Base-by-base conservation (phyloP, 352 stramenopile genomes). In the Globisporangium emineosum region DNA sequence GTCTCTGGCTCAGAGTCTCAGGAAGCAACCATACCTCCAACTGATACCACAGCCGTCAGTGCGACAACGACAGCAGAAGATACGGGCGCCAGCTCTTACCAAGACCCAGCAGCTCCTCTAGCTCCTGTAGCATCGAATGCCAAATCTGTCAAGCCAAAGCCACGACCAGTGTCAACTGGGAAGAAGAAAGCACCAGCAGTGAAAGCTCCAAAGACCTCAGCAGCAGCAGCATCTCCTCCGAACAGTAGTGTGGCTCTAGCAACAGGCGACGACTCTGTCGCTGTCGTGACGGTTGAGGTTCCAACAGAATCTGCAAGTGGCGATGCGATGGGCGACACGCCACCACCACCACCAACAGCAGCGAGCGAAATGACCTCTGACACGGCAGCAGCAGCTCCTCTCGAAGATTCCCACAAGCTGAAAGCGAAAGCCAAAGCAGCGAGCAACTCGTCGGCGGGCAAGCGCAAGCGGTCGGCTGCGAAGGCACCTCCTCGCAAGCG, bases 381-480 rank as follows among this genome's bases (percentile, higher is more conserved):
- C 37, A 45, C 37, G 5, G 5, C 23, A 52, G 27, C 12, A 37
- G 5, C 15, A 43, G 37, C 23, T 21, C 21, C 25, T 21, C 15
- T 21, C 15, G 19, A 45, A 33, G 12, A 10, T 2, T 8, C 6
- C 2, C 33, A 9, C 5, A 45, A 66, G 52, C 2, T 25, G 8
- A 52, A 35, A 29, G n/a, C 55, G 52, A 51, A 43, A 17, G 25
- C 30, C 4, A 27, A 37, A n/a, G 42, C 10, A n/a, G 27, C 32
- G 12, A 59, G 49, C 25, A 32, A 19, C 52, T 58, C 62, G 15
- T 35, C 60, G 13, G 8, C 32, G 21, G 45, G 27, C 8, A 68
- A 68, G 45, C 54, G 62, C 6, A 68, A 68, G 55, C 60, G 60
- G 15, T 8, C 52, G 2, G 7, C 52, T 13, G 7, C 60, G 10